phyloP scores from a whole-genome alignment of 2,329 filamentous ascomycete genomes.

The Ophiocordyceps robertsii region DNA sequence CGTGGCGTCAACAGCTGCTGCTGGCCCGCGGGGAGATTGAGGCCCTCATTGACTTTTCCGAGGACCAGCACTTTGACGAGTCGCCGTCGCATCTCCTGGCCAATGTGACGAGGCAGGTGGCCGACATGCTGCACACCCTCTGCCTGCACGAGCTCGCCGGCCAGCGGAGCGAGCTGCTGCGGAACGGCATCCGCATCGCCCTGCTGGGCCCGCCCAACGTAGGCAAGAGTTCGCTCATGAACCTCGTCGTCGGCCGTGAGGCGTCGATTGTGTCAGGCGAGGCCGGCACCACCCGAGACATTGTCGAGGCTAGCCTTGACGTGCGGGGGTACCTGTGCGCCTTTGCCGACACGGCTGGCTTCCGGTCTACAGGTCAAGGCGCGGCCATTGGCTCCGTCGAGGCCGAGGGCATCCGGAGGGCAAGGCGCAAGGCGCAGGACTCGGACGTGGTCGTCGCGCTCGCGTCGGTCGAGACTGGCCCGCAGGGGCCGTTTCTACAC shows the following conservation, averaged over 20 bases:
- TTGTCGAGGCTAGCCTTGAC: slow-evolving; percentile 85
- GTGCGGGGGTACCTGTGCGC: slow-evolving; percentile 81
- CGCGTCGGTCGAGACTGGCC: slow-evolving; percentile 51
- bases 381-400: slow-evolving; percentile 58
- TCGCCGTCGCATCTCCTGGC: slow-evolving; percentile 57
- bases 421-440: slow-evolving; percentile 64
- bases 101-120: slow-evolving; percentile 55
- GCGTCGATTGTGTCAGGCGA: slow-evolving; percentile 91
- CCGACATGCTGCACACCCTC: slow-evolving; percentile 47
- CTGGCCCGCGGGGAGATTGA: slow-evolving; percentile 82
- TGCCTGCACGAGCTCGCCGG: slow-evolving; percentile 61
- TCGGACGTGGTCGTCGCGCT: slow-evolving; percentile 80
- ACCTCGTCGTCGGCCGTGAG: slow-evolving; percentile 77
- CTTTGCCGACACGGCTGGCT: slow-evolving; percentile 90
- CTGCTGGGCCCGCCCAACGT: slow-evolving; percentile 86
- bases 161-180: slow-evolving; percentile 68
- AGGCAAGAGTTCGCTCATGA: slow-evolving; percentile 89
- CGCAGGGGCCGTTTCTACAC: slow-evolving; percentile 26
- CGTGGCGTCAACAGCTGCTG: slow-evolving; percentile 65
- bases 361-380: slow-evolving; percentile 37
- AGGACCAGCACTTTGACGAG: slow-evolving; percentile 95
- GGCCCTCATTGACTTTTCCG: slow-evolving; percentile 90
- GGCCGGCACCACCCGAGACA: slow-evolving; percentile 85
- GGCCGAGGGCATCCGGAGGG: slow-evolving; percentile 78
- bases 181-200: slow-evolving; percentile 75